These are phyloP conservation scores for Penicillium subrubescens DNA, from an alignment of 495 filamentous ascomycete genomes.

Conservation along the genomic window DNA sequence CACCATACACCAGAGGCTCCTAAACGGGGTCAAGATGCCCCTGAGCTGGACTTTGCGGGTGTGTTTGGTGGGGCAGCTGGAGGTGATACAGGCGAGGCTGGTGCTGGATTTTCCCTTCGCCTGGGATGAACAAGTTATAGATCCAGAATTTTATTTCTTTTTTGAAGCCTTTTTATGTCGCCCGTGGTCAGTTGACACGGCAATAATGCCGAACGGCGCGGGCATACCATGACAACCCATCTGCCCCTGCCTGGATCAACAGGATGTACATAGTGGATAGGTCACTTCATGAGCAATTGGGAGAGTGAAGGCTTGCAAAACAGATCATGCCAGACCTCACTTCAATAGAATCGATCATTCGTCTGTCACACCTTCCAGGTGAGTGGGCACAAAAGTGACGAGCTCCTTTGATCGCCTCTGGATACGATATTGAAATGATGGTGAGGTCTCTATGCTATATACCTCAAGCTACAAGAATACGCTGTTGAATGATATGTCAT, in stretches of 20 bases:
- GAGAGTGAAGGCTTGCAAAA: background rate
- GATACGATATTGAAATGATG: background rate
- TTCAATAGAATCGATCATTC: background rate
- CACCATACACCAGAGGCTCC: conserved; percentile 85
- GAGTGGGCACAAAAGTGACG: background rate
- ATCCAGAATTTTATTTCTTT: background rate
- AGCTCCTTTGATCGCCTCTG: background rate
- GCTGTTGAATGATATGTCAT: background rate
- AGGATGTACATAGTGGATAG: background rate
- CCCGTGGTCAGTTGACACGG: background rate
- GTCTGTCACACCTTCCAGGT: background rate
- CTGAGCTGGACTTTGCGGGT: conserved; percentile 66
- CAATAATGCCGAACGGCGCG: background rate
- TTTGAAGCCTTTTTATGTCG: background rate
- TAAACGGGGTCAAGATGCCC: conserved; percentile 69
- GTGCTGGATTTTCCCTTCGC: conserved; percentile 80
- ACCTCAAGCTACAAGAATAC: background rate
- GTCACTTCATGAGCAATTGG: background rate
- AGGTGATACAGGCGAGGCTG: conserved; percentile 71
- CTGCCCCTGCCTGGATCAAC: background rate
- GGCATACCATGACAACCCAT: background rate
- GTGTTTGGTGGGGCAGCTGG: conserved; percentile 78
- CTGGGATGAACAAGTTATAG: conserved; percentile 48
- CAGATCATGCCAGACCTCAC: background rate
- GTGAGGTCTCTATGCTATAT: background rate